Conservation (phyloP, 2,329 filamentous ascomycete genomes). For the Lachnellula occidentalis region DNA sequence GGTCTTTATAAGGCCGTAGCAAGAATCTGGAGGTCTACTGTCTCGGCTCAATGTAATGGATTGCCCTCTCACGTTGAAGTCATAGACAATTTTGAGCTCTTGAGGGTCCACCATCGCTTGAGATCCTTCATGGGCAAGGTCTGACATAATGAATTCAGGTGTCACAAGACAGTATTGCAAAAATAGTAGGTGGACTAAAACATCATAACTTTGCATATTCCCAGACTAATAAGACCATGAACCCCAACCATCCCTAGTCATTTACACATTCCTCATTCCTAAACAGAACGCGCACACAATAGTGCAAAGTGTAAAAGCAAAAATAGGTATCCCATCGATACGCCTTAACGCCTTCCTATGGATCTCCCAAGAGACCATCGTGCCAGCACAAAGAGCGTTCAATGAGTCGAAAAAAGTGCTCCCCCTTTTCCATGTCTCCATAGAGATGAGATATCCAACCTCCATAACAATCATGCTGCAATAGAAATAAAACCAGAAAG, state of each 20-base stretch:
- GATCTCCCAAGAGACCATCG: slow-evolving; percentile 23
- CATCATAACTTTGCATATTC: neutral
- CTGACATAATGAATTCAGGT: too few relatives aligned
- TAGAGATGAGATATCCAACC: slow-evolving; percentile 3
- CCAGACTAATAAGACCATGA: neutral
- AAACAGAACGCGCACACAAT: neutral
- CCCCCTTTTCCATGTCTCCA: neutral
- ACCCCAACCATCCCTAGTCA: neutral
- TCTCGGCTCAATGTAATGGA: too few relatives aligned
- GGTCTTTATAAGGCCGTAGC: too few relatives aligned
- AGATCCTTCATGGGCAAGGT: too few relatives aligned
- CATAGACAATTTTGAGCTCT: too few relatives aligned
- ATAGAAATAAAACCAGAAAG: slow-evolving; percentile 5
- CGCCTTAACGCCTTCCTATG: slow-evolving; percentile 27
- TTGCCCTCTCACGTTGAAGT: too few relatives aligned
- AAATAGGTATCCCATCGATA: slow-evolving; percentile 22
- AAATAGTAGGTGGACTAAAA: neutral
- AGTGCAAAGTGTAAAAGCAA: slow-evolving; percentile 5
- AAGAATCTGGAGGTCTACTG: too few relatives aligned
- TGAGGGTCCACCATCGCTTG: too few relatives aligned
- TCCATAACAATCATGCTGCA: slow-evolving; percentile 2
- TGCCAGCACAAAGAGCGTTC: slow-evolving; percentile 24
- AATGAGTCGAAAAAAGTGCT: slow-evolving; percentile 18
- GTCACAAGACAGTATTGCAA: too few relatives aligned
- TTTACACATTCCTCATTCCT: neutral